Base-by-base conservation (phyloP, 306 rosid species). In the Vicia sativa region DNA sequence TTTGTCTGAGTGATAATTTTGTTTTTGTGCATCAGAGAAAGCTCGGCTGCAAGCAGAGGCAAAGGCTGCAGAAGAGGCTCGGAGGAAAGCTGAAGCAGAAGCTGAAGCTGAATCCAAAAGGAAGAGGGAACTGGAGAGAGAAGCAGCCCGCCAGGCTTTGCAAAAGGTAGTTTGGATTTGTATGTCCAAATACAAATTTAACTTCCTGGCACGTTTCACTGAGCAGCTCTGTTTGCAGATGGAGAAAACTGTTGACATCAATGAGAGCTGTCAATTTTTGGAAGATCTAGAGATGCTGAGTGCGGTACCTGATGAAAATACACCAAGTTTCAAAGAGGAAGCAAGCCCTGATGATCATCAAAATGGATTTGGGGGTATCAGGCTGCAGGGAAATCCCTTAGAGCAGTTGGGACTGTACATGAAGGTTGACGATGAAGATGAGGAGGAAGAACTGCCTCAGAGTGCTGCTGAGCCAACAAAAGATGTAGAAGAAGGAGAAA, bases 31-130 rank as follows among this genome's bases (percentile, higher is more conserved):
- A 53, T 66, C 65, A 92, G 98, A 90, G 82, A 92, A 90, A 86
- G 98, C 98, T 31, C 87, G 96, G 34, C 68, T 92, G 70, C 96
- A 86, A 70, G 98, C 98, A 2, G 96, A 90, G 78, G 98, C 96
- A 14, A 83, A 84, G 74, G 98, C 96, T 65, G 98, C 98, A 25
- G 98, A 92, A 78, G 98, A 86, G 67, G 95, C 95, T 80, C 87
- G 78, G 56, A 84, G 68, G 80, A 87, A 78, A 70, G 98, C 97
- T 2, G 90, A 87, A 73, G 90, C 79, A 1, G 87, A 82, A 74
- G 98, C 93, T 63, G 96, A 85, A 5, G 96, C 87, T 6, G 93
- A 86, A 85, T 89, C 89, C 29, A 90, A 73, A 80, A 85, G 84
- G 80, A 78, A 80, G 82, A 84, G 96, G 79, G 96, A 92, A 70